Conservation (phyloP, 2,329 filamentous ascomycete species). For the Conoideocrella luteorostrata region DNA sequence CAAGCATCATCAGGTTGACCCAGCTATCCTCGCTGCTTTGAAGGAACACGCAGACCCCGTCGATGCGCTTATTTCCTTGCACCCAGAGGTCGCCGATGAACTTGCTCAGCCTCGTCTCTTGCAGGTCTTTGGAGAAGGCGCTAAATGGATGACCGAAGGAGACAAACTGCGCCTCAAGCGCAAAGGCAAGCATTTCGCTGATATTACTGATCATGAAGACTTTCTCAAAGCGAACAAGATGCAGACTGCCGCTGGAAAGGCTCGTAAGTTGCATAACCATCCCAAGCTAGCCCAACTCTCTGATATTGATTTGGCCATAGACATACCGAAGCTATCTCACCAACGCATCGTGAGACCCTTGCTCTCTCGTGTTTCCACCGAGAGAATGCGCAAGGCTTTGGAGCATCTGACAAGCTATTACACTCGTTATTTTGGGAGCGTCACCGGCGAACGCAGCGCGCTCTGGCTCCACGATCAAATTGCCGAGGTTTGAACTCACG, state of each 20-base stretch:
- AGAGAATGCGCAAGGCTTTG: constrained; percentile 59
- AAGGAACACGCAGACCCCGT: constrained; percentile 22
- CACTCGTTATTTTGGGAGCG: constrained; percentile 47
- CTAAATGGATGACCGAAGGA: constrained; percentile 64
- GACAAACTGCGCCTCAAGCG: constrained; percentile 65
- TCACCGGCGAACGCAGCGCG: constrained; percentile 25
- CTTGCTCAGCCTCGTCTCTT: constrained; percentile 47
- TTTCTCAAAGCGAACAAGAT: constrained; percentile 27
- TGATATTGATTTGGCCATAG: constrained; percentile 13
- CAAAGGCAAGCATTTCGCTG: constrained; percentile 64
- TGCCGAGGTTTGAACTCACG: constrained; percentile 17
- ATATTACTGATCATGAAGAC: constrained; percentile 59
- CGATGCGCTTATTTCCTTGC: constrained; percentile 20
- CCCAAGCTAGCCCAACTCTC: no score
- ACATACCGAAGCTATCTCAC: constrained; percentile 33
- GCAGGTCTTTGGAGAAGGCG: constrained; percentile 55
- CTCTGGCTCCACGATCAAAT: constrained; percentile 30
- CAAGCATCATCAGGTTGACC: constrained; percentile 12
- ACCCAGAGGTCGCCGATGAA: constrained; percentile 19
- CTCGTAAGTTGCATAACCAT: constrained; percentile 2
- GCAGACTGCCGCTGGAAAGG: constrained; percentile 15
- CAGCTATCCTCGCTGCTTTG: constrained; percentile 18
- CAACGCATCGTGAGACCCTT: constrained; percentile 51
- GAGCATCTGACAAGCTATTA: constrained; percentile 55
- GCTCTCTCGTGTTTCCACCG: constrained; percentile 51